Percentiles rank a stretch among this genome's conserved stretches.
Conservation (phyloP, 305 asterid genomes). For the Rubia peregrina region DNA sequence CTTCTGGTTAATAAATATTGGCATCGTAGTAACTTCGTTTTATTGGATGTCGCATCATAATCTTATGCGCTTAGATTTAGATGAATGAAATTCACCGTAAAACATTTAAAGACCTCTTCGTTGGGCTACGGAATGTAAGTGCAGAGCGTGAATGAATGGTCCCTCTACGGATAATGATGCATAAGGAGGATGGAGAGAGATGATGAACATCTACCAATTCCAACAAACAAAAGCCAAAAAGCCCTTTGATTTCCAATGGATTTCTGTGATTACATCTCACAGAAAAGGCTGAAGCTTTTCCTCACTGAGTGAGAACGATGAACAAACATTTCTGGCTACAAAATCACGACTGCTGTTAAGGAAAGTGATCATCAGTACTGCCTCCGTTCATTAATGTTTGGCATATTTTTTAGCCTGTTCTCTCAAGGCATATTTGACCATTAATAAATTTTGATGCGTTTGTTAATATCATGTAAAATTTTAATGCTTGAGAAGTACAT, state of each 20-base stretch:
- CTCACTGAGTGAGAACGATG: background rate
- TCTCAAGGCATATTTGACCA: no score
- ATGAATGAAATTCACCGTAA: no score
- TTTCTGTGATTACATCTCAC: slow-evolving; percentile 13
- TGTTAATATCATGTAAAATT: no score
- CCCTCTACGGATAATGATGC: slow-evolving; percentile 16
- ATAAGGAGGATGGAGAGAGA: slow-evolving; percentile 11
- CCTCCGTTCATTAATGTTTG: no score
- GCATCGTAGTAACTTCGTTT: no score
- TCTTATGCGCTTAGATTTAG: no score
- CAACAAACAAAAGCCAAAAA: slow-evolving; percentile 20
- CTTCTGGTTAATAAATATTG: no score
- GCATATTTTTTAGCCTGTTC: no score
- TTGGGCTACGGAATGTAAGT: background rate
- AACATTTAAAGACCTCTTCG: background rate
- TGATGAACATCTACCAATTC: slow-evolving; percentile 18
- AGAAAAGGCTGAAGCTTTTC: slow-evolving; percentile 13
- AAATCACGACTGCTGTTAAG: background rate
- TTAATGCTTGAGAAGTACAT: no score
- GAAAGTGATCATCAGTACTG: slow-evolving; percentile 9
- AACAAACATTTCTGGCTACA: slow-evolving; percentile 21
- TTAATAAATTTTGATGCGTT: no score
- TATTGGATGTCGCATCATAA: no score
- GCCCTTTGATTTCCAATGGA: slow-evolving; percentile 12
- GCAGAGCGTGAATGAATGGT: background rate